Conservation (phyloP, 352 stramenopile genomes). For the Globisporangium sylvaticum region DNA sequence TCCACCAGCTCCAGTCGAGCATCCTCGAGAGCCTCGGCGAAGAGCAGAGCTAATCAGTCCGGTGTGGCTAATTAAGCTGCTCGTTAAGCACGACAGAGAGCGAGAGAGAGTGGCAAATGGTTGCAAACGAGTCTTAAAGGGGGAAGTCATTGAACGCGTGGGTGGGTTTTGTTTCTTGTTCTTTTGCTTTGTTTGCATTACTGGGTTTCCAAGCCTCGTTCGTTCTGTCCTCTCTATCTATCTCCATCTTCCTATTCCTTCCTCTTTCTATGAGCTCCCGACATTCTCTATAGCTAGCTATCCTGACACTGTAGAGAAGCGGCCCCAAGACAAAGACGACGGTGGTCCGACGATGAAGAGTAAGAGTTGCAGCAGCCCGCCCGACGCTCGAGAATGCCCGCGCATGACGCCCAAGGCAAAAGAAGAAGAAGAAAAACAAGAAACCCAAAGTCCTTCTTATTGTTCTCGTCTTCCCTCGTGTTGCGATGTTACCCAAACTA, state of each 20-base stretch:
- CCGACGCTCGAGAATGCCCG: not conserved
- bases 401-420: constrained; percentile 25
- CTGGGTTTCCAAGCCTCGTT: not conserved
- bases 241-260: not conserved
- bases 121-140: not conserved
- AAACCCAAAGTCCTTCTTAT: constrained; percentile 14
- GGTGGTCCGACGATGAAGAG: not conserved
- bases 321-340: constrained; percentile 3
- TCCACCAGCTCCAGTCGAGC: constrained; percentile 71
- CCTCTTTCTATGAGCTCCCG: not conserved
- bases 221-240: not conserved
- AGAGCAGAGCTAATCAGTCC: constrained; percentile 5
- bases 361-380: not conserved
- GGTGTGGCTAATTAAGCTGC: not conserved
- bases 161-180: not conserved
- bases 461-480: constrained; percentile 13
- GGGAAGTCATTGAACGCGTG: not conserved
- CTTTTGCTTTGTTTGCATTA: not conserved
- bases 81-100: not conserved
- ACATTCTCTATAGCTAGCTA: not conserved
- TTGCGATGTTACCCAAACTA: constrained; percentile 31
- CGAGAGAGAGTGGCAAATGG: not conserved
- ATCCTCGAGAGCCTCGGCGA: constrained; percentile 83
- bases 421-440: constrained; percentile 1
- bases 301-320: not conserved